Evolutionary conservation across 768 basidiomycete genomes (phyloP).

Genomic region (Termitomyces sp.): DNA sequence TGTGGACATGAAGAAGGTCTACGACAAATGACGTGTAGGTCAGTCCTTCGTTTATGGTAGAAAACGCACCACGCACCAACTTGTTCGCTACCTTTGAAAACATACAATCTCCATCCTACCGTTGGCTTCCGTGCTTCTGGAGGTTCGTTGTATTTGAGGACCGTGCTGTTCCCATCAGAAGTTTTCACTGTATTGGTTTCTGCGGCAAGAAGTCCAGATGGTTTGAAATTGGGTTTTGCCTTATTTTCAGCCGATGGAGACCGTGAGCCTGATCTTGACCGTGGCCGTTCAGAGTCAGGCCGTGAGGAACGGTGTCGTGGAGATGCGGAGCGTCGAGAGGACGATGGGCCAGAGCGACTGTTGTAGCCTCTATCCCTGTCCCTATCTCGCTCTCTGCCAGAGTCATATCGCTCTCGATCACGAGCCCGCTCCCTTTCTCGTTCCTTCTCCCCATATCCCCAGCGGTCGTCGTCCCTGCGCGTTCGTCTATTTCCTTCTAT

Average conservation of each 20-base stretch:
- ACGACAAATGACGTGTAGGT: neutral
- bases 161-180: slow-evolving; percentile 70
- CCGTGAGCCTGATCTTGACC: slow-evolving; percentile 35
- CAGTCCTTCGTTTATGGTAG: neutral
- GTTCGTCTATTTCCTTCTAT: slow-evolving; percentile 4
- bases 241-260: slow-evolving; percentile 52
- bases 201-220: slow-evolving; percentile 89
- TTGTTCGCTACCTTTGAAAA: slow-evolving; percentile 95
- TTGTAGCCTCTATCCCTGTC: slow-evolving; percentile 25
- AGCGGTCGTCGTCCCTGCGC: slow-evolving; percentile 11
- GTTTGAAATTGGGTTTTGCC: slow-evolving; percentile 84
- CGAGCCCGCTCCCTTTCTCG: slow-evolving; percentile 38
- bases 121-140: slow-evolving; percentile 94
- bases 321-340: slow-evolving; percentile 58
- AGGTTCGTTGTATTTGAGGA: slow-evolving; percentile 97
- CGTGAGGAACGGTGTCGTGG: slow-evolving; percentile 44
- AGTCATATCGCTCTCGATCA: slow-evolving; percentile 43
- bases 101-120: slow-evolving; percentile 91
- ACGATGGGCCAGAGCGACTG: slow-evolving; percentile 22
- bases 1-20: slow-evolving; percentile 91
- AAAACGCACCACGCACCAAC: slow-evolving; percentile 55
- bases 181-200: slow-evolving; percentile 90
- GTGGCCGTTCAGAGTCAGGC: slow-evolving; percentile 30
- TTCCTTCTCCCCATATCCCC: slow-evolving; percentile 24
- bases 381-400: slow-evolving; percentile 21